These are phyloP conservation scores for Boeremia lycopersici DNA, from an alignment of 2,329 filamentous ascomycete species.

Conservation along the genomic window DNA sequence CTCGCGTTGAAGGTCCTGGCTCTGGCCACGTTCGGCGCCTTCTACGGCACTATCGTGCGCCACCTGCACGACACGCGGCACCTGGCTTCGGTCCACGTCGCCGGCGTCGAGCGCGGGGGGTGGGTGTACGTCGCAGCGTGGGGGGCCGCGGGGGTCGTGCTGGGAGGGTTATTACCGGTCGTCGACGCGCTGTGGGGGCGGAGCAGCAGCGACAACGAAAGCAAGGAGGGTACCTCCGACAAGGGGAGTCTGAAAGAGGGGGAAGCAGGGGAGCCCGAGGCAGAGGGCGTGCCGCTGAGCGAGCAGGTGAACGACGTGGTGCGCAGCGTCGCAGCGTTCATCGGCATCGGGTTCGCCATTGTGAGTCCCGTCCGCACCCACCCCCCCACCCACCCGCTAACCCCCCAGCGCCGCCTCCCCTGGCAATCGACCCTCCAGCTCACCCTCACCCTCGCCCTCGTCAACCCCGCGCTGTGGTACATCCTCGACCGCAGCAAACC, in stretches of 20 bases:
- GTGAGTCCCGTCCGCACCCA: conserved; percentile 59
- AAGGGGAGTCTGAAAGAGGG: neutral
- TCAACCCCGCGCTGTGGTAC: conserved; percentile 95
- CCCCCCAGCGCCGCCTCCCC: conserved; percentile 76
- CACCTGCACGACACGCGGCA: conserved; percentile 75
- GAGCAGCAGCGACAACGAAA: conserved; percentile 46
- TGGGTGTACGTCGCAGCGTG: conserved; percentile 79
- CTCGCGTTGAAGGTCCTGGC: conserved; percentile 64
- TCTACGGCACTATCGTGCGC: conserved; percentile 81
- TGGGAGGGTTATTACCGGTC: conserved; percentile 83
- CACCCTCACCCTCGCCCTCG: conserved; percentile 84
- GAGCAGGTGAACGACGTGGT: conserved; percentile 79
- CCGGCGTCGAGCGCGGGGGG: conserved; percentile 59
- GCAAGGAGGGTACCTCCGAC: neutral
- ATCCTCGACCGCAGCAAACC: conserved; percentile 88
- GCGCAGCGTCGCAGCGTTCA: conserved; percentile 71
- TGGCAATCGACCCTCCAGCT: conserved; percentile 97
- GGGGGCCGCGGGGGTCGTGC: conserved; percentile 76
- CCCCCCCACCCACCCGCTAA: neutral
- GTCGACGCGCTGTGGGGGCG: conserved; percentile 76
- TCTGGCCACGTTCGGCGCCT: conserved; percentile 78
- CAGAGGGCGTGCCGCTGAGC: conserved; percentile 47
- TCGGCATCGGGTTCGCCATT: conserved; percentile 80
- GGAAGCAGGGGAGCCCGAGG: conserved; percentile 13
- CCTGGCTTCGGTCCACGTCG: conserved; percentile 67